A percentile compares a stretch with the other conserved stretches of the same genome.
phyloP scores from a whole-genome alignment of 805 yeast species.

The Kuraishia borneana region DNA sequence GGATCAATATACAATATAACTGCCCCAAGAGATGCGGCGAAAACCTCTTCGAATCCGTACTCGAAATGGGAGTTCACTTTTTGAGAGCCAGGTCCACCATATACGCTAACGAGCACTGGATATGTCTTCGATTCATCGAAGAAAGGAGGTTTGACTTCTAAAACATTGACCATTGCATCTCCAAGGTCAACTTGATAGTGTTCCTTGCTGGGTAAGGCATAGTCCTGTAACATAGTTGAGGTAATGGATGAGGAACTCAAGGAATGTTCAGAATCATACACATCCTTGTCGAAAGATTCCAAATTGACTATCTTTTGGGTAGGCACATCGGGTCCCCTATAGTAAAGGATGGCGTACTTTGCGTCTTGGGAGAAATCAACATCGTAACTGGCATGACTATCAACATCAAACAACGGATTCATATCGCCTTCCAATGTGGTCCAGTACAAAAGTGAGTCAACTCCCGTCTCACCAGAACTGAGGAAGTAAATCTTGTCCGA shows the following conservation, averaged over 20 bases:
- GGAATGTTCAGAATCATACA: not conserved
- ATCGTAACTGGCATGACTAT: slow-evolving; percentile 28
- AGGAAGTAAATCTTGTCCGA: slow-evolving; percentile 39
- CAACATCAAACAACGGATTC: slow-evolving; percentile 8
- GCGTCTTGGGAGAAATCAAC: slow-evolving; percentile 48
- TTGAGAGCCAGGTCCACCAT: slow-evolving; percentile 79
- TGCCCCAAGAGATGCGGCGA: slow-evolving; percentile 45
- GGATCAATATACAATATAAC: slow-evolving; percentile 65
- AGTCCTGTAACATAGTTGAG: slow-evolving; percentile 13
- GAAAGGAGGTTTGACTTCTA: slow-evolving; percentile 52
- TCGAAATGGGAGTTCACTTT: slow-evolving; percentile 34
- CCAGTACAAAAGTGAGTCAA: slow-evolving; percentile 50
- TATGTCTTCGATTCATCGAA: slow-evolving; percentile 34
- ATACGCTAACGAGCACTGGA: slow-evolving; percentile 57
- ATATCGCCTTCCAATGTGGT: slow-evolving; percentile 25
- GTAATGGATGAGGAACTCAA: slow-evolving; percentile 2
- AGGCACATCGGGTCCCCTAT: slow-evolving; percentile 40
- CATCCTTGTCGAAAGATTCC: slow-evolving; percentile 2
- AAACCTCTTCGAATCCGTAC: slow-evolving; percentile 47
- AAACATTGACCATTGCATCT: slow-evolving; percentile 32
- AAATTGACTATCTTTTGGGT: slow-evolving; percentile 26
- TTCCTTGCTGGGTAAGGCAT: slow-evolving; percentile 40
- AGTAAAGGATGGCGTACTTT: slow-evolving; percentile 34
- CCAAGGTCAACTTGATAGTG: slow-evolving; percentile 17
- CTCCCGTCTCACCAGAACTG: slow-evolving; percentile 42